Evolutionary conservation across 305 asterid genomes (phyloP).

Genomic region (Nicotiana rustica): DNA sequence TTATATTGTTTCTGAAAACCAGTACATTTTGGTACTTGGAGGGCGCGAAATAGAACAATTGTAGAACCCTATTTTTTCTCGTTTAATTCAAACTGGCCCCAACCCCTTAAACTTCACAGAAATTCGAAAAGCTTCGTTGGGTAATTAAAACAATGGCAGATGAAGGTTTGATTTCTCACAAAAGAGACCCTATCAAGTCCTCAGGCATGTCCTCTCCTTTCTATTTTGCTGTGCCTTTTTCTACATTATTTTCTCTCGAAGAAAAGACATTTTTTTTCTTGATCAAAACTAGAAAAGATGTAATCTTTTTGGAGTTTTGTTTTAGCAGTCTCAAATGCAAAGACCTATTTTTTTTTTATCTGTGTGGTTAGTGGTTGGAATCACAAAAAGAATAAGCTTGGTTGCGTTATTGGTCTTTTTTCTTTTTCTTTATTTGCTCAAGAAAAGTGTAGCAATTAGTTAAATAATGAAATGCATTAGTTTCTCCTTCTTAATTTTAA

Average conservation of each 20-base stretch:
- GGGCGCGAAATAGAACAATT: too few relatives aligned
- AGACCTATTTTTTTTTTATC: not conserved
- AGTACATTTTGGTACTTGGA: conserved; percentile 5
- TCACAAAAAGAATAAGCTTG: not conserved
- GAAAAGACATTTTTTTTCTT: not conserved
- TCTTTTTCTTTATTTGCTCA: not conserved
- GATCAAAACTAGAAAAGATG: too few relatives aligned
- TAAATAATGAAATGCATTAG: not conserved
- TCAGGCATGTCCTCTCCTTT: conserved; percentile 56
- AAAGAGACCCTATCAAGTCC: conserved; percentile 74
- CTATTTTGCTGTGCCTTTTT: not conserved
- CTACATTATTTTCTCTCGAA: not conserved
- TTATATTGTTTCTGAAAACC: not conserved
- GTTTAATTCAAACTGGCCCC: not conserved
- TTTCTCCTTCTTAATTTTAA: not conserved
- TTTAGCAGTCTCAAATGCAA: not conserved
- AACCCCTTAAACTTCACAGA: not conserved
- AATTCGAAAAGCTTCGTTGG: conserved; percentile 18
- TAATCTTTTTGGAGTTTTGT: not conserved
- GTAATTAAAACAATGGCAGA: conserved; percentile 65
- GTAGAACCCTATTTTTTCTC: conserved; percentile 4
- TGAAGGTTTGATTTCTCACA: conserved; percentile 58
- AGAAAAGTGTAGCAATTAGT: not conserved
- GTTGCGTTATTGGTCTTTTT: not conserved
- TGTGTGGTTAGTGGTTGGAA: not conserved